phyloP scores from a whole-genome alignment of 352 stramenopile genomes.

The Phytophthora colocasiae region DNA sequence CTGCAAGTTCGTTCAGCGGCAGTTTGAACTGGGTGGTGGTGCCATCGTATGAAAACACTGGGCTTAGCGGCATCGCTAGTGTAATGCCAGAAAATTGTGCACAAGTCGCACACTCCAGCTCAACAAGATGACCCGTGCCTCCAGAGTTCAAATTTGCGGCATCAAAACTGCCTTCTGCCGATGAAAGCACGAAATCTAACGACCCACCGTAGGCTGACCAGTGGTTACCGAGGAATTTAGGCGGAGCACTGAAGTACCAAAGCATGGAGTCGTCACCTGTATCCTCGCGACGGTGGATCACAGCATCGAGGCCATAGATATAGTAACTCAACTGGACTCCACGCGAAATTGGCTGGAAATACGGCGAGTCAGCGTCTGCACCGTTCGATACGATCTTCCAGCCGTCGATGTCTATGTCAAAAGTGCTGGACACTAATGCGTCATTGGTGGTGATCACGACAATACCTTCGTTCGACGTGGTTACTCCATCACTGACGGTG shows the following conservation, averaged over 20 bases:
- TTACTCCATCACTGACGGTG: conserved; percentile 76
- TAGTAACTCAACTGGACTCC: conserved; percentile 89
- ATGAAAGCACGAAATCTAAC: conserved; percentile 91
- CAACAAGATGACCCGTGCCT: conserved; percentile 71
- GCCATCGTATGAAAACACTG: conserved; percentile 84
- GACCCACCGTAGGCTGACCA: conserved; percentile 90
- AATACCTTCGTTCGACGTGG: conserved; percentile 73
- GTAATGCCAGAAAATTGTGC: conserved; percentile 81
- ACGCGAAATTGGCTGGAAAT: conserved; percentile 70
- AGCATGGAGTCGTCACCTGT: conserved; percentile 75
- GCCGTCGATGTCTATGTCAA: conserved; percentile 77
- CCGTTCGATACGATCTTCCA: conserved; percentile 85
- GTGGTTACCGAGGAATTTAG: conserved; percentile 90
- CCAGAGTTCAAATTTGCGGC: conserved; percentile 77
- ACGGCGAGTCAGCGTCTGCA: conserved; percentile 24
- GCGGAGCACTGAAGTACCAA: conserved; percentile 89
- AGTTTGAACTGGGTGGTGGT: conserved; percentile 84
- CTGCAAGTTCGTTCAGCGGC: conserved; percentile 78
- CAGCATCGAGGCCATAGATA: conserved; percentile 81
- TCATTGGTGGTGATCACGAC: conserved; percentile 78
- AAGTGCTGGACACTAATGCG: conserved; percentile 84
- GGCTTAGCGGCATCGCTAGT: conserved; percentile 85
- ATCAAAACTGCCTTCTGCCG: conserved; percentile 90
- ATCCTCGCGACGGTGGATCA: conserved; percentile 72
- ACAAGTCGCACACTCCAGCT: conserved; percentile 90